Conservation (phyloP, 441 rosid genomes). For the Populus hybrid region DNA sequence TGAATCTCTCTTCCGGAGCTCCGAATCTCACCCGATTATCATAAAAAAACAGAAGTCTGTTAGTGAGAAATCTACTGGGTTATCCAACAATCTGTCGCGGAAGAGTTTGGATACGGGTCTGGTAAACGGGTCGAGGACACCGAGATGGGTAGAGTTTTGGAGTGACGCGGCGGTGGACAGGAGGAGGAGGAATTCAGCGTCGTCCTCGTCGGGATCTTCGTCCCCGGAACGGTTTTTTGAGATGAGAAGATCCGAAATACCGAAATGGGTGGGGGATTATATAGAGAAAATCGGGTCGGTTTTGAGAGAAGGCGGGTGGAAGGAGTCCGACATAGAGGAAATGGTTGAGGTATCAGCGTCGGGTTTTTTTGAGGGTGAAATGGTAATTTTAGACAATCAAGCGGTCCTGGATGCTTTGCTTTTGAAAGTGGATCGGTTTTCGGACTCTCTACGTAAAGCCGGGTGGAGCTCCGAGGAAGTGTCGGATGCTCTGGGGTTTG, state of each 20-base stretch:
- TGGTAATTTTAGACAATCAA: conserved; percentile 70
- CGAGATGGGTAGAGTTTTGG: conserved; percentile 97
- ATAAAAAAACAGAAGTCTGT: conserved; percentile 60
- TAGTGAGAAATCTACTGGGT: conserved; percentile 56
- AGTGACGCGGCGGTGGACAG: conserved; percentile 86
- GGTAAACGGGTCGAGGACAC: conserved; percentile 41
- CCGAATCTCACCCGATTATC: conserved; percentile 35
- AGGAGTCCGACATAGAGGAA: conserved; percentile 66
- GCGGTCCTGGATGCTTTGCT: conserved; percentile 73
- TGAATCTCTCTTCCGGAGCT: conserved; percentile 51
- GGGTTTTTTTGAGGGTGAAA: conserved; percentile 73
- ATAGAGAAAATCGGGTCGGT: conserved; percentile 72
- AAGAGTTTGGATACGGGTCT: conserved; percentile 62
- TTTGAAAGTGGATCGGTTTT: conserved; percentile 78
- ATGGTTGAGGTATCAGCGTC: conserved; percentile 80
- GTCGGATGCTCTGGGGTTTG: conserved; percentile 77
- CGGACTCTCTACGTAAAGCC: conserved; percentile 76
- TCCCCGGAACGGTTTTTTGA: conserved; percentile 77
- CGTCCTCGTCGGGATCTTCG: conserved; percentile 57
- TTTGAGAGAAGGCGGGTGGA: conserved; percentile 82
- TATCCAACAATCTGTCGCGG: conserved; percentile 47
- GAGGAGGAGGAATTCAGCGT: conserved; percentile 68
- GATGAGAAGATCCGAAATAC: conserved; percentile 56
- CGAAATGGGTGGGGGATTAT: conserved; percentile 85
- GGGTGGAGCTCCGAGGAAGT: conserved; percentile 99